Percentiles rank a stretch among this genome's conserved stretches.
Conservation (phyloP, 192 early-diverging fungal genomes). For the Kickxella alabastrina region DNA sequence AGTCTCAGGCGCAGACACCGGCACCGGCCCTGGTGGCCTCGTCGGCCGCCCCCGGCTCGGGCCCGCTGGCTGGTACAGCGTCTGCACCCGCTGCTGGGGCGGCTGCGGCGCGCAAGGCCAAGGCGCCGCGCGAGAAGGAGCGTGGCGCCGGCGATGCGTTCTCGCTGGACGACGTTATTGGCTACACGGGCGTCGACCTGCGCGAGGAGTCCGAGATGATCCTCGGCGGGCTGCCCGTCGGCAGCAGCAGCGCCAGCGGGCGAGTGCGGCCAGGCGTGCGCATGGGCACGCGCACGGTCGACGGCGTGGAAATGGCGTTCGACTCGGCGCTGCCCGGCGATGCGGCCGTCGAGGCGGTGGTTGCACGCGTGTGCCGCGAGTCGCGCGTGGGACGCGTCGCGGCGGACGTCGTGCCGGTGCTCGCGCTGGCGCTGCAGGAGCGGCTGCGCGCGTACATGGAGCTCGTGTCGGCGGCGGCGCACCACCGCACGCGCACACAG, state of each 20-base stretch:
- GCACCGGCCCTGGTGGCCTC: no score
- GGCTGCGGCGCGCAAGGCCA: constrained; percentile 10
- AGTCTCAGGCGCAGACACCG: no score
- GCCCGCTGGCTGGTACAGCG: no score
- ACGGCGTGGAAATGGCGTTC: constrained; percentile 21
- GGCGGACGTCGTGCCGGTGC: constrained; percentile 57
- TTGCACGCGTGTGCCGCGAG: constrained; percentile 18
- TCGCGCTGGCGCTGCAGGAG: constrained; percentile 68
- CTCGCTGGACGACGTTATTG: constrained; percentile 68
- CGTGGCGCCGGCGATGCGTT: constrained; percentile 29
- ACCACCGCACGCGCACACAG: constrained; percentile 65
- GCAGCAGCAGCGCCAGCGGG: constrained; percentile 2
- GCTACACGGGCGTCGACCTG: constrained; percentile 73
- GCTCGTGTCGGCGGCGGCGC: constrained; percentile 65
- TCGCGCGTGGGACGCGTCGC: constrained; percentile 47
- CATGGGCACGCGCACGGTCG: constrained; percentile 6
- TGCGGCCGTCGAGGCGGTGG: constrained; percentile 4
- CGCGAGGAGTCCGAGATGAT: constrained; percentile 63
- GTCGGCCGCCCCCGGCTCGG: no score
- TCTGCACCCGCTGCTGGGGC: not conserved
- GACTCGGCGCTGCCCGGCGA: constrained; percentile 23
- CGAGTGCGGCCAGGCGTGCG: constrained; percentile 7
- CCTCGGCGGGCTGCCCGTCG: constrained; percentile 43
- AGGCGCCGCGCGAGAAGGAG: constrained; percentile 33
- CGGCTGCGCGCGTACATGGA: constrained; percentile 61